phyloP scores from a whole-genome alignment of 2,329 filamentous ascomycete species.

The Ascochyta clinopodiicola region DNA sequence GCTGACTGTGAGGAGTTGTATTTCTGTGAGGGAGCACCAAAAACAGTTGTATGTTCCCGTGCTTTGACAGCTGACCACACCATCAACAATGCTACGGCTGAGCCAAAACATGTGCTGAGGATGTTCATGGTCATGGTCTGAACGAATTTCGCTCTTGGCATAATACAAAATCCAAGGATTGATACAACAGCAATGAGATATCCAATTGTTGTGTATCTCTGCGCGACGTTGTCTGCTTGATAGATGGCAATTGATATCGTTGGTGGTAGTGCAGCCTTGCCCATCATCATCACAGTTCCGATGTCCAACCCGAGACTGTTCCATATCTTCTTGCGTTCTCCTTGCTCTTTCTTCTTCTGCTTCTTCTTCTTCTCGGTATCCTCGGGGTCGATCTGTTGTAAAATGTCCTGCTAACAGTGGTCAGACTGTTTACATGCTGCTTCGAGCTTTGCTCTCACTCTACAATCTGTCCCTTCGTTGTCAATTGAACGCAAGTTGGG shows the following conservation, averaged over 20 bases:
- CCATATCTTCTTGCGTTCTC: slow-evolving; percentile 35
- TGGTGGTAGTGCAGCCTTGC: slow-evolving; percentile 46
- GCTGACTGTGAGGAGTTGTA: slow-evolving; percentile 77
- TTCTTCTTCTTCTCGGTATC: slow-evolving; percentile 23
- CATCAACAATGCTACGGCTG: slow-evolving; percentile 67
- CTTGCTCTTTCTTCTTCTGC: slow-evolving; percentile 39
- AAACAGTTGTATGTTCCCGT: slow-evolving; percentile 62
- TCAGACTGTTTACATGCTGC: no score
- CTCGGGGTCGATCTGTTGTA: no score
- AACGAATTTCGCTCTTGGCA: slow-evolving; percentile 75
- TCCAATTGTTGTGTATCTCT: slow-evolving; percentile 62
- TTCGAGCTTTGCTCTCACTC: no score
- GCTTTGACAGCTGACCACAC: slow-evolving; percentile 71
- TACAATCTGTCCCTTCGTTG: no score
- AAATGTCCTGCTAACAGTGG: no score
- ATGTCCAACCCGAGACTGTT: slow-evolving; percentile 43
- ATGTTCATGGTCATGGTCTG: slow-evolving; percentile 72
- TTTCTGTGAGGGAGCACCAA: slow-evolving; percentile 37
- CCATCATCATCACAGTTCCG: slow-evolving; percentile 47
- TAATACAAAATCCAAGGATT: slow-evolving; percentile 68
- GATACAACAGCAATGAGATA: slow-evolving; percentile 72
- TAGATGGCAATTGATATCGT: slow-evolving; percentile 49
- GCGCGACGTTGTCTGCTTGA: slow-evolving; percentile 58
- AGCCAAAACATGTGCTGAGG: slow-evolving; percentile 63
- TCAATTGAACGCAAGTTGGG: no score